These are phyloP conservation scores for Globisporangium yorkense DNA, from an alignment of 352 stramenopile species.

Conservation along the genomic window DNA sequence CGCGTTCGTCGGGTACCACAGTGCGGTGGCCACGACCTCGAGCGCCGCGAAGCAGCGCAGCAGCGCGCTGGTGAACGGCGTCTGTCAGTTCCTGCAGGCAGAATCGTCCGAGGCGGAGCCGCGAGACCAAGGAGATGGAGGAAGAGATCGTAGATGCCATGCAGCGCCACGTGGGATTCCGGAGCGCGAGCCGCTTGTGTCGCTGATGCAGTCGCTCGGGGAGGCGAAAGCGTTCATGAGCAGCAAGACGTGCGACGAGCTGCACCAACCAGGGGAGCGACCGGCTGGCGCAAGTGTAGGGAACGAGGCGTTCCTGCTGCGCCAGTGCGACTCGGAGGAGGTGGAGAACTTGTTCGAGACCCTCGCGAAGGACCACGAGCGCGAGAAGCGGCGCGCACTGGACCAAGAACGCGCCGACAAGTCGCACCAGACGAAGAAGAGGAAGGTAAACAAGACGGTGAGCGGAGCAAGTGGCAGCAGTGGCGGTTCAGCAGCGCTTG, in stretches of 20 bases:
- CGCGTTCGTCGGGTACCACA: constrained; percentile 68
- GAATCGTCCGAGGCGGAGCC: background rate
- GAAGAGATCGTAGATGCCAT: too few relatives aligned
- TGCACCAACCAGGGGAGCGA: constrained; percentile 48
- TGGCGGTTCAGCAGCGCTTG: background rate
- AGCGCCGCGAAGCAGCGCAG: constrained; percentile 16
- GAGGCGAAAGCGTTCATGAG: constrained; percentile 56
- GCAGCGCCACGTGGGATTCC: constrained; percentile 12
- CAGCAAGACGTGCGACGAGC: constrained; percentile 49
- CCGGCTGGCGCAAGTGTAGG: constrained; percentile 14
- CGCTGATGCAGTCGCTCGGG: constrained; percentile 29
- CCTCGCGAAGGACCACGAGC: constrained; percentile 25
- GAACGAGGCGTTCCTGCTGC: constrained; percentile 28
- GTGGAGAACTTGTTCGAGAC: constrained; percentile 54
- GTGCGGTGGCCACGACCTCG: constrained; percentile 37
- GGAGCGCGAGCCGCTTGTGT: constrained; percentile 38
- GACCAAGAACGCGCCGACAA: constrained; percentile 10
- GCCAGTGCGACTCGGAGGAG: constrained; percentile 47
- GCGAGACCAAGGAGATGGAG: too few relatives aligned
- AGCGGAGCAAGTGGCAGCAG: background rate
- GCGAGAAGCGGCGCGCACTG: constrained; percentile 10
- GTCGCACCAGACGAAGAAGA: constrained; percentile 18
- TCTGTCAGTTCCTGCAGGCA: constrained; percentile 27
- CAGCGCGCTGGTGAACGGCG: constrained; percentile 25
- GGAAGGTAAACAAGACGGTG: background rate